Percentiles rank a stretch among this genome's conserved stretches.
Evolutionary conservation across 257 asterid genomes (phyloP).

Genomic region (Ilex asprella): DNA sequence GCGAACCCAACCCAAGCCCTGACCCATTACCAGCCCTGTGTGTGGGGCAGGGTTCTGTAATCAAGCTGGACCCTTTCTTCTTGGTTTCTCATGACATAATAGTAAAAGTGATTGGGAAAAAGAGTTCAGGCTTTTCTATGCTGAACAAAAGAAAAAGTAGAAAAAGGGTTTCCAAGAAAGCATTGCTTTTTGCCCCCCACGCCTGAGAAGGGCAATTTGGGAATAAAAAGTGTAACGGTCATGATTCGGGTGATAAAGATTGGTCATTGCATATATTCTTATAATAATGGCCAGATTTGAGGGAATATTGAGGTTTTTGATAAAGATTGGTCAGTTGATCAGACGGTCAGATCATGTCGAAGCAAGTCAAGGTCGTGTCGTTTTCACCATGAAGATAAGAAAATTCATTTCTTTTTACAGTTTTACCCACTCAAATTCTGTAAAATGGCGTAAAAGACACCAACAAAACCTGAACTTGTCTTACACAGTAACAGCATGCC

Average conservation of each 20-base stretch:
- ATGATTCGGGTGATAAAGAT: background rate
- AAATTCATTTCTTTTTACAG: background rate
- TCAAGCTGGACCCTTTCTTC: constrained; percentile 4
- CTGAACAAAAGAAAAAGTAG: background rate
- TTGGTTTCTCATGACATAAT: constrained; percentile 8
- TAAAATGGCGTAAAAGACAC: constrained; percentile 6
- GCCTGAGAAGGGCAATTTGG: constrained; percentile 22
- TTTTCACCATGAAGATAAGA: constrained; percentile 20
- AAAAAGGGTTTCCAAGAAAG: constrained; percentile 15
- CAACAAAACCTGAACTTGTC: constrained; percentile 18
- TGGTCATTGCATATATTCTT: background rate
- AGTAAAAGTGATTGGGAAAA: constrained; percentile 24
- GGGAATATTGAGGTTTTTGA: constrained; percentile 6
- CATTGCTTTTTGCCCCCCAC: constrained; percentile 23
- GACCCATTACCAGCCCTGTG: too few relatives aligned
- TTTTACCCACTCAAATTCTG: background rate
- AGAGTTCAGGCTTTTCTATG: constrained; percentile 19
- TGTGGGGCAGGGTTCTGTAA: background rate
- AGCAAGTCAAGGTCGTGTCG: constrained; percentile 23
- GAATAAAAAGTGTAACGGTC: background rate
- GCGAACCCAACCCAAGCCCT: too few relatives aligned
- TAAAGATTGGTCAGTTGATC: constrained; percentile 22
- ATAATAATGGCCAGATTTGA: background rate
- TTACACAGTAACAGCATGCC: constrained; percentile 98
- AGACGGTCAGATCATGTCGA: constrained; percentile 22